phyloP scores from a whole-genome alignment of 2,329 filamentous ascomycete genomes.

The Clonostachys chloroleuca region DNA sequence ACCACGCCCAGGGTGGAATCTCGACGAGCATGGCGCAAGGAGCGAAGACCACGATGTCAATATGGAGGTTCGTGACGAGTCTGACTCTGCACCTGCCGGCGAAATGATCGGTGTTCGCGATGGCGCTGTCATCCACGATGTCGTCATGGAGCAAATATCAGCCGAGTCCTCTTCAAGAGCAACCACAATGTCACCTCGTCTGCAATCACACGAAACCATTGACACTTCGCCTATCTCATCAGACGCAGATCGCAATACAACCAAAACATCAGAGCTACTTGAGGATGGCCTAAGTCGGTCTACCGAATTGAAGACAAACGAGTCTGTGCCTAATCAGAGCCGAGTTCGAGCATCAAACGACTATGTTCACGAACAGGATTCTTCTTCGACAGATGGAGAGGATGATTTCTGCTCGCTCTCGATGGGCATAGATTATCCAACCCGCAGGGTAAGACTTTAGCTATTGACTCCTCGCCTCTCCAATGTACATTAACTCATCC shows the following conservation, averaged over 20 bases:
- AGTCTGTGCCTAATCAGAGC: background rate
- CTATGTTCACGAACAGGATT: slow-evolving; percentile 10
- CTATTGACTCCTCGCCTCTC: background rate
- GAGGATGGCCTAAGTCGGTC: background rate
- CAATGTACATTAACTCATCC: slow-evolving; percentile 4
- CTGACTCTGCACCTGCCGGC: slow-evolving; percentile 1
- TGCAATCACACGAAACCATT: slow-evolving; percentile 24
- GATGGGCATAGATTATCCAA: slow-evolving; percentile 31
- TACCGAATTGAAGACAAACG: background rate
- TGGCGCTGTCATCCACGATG: slow-evolving; percentile 10
- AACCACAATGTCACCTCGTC: slow-evolving; percentile 36
- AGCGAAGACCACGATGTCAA: background rate
- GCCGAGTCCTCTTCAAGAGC: slow-evolving; percentile 26
- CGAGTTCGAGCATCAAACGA: background rate
- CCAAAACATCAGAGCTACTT: slow-evolving; percentile 20
- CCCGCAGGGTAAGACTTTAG: slow-evolving; percentile 27
- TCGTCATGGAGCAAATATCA: slow-evolving; percentile 13
- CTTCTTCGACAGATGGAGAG: slow-evolving; percentile 9
- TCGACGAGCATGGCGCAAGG: background rate
- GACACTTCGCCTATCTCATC: slow-evolving; percentile 24
- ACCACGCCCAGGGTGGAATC: background rate
- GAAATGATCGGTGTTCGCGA: slow-evolving; percentile 11
- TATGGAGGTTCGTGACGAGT: background rate
- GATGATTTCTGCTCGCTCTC: slow-evolving; percentile 24
- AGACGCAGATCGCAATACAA: slow-evolving; percentile 17